Base-by-base conservation (phyloP, 176 grass and related monocot species). In the Eragrostis nindensis region DNA sequence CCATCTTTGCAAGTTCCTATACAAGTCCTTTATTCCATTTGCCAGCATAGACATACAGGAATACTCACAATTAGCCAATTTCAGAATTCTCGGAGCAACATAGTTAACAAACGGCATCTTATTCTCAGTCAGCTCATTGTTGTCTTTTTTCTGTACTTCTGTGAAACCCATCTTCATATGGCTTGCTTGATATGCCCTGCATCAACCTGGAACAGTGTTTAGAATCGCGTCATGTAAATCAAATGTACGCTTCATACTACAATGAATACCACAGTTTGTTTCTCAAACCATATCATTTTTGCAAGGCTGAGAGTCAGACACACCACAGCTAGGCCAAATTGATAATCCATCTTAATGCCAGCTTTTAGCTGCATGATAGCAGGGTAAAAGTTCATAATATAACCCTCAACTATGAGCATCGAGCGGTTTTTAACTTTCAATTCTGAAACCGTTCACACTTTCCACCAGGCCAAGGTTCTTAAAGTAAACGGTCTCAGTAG, bases 191-290 rank as follows among this genome's bases (percentile, higher is more conserved):
- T 70, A 32, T 16, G 11, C 18, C n/a, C 15, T 21, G 40, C n/a
- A 12, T 77, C 15, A 39, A 10, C 39, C 9, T n/a, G n/a, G n/a
- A n/a, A n/a, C n/a, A n/a, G n/a, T n/a, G n/a, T n/a, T n/a, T n/a
- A n/a, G 5, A 53, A 29, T 29, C 50, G 42, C 61, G 42, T 30
- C 16, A 17, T 79, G 41, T 46, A 78, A 54, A 82, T 63, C 18
- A 54, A 43, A 43, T 12, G 14, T 52, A 44, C 42, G 54, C 9
- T 13, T 53, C 52, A 69, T 57, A 76, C 75, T 59, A 76, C 75
- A 17, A 25, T 49, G 53, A 47, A 13, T 6, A 5, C 9, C 11
- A 0, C 50, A 36, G 39, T 69, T 45, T 39, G 4, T 56, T 56
- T 56, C 63, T 41, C 13, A 59, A 45, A n/a, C n/a, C n/a, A n/a